These are phyloP conservation scores for Aspergillus hancockii DNA, from an alignment of 495 filamentous ascomycete genomes.

Conservation along the genomic window DNA sequence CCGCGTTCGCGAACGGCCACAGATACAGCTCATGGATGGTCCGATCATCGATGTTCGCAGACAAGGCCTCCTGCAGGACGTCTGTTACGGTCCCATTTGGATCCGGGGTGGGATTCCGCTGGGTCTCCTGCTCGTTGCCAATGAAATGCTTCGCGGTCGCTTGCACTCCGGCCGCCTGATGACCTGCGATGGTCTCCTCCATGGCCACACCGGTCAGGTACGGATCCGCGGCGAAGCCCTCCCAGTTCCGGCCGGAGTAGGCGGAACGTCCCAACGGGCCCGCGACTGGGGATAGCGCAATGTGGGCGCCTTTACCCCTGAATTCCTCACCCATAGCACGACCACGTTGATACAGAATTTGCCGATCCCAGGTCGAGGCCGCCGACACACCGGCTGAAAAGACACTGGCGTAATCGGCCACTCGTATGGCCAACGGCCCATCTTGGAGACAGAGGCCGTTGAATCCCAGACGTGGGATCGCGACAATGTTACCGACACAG, in stretches of 20 bases:
- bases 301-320: slow-evolving; percentile 54
- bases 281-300: slow-evolving; percentile 52
- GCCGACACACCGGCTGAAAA: slow-evolving; percentile 58
- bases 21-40: slow-evolving; percentile 80
- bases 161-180: slow-evolving; percentile 58
- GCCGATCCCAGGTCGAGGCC: slow-evolving; percentile 70
- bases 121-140: slow-evolving; percentile 58
- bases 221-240: slow-evolving; percentile 71
- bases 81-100: slow-evolving; percentile 67
- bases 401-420: slow-evolving; percentile 51
- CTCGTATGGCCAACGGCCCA: slow-evolving; percentile 53
- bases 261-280: slow-evolving; percentile 56
- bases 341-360: slow-evolving; percentile 63
- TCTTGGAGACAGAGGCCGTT: slow-evolving; percentile 56
- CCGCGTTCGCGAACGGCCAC: slow-evolving; percentile 72
- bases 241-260: slow-evolving; percentile 64
- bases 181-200: slow-evolving; percentile 54
- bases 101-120: slow-evolving; percentile 26
- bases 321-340: slow-evolving; percentile 61
- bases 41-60: slow-evolving; percentile 61
- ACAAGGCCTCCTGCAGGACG: slow-evolving; percentile 72
- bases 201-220: slow-evolving; percentile 58
- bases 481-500: slow-evolving; percentile 74
- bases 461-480: slow-evolving; percentile 43
- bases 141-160: slow-evolving; percentile 62